phyloP scores from a whole-genome alignment of 139 green algal genomes.

The Trebouxia sp. region DNA sequence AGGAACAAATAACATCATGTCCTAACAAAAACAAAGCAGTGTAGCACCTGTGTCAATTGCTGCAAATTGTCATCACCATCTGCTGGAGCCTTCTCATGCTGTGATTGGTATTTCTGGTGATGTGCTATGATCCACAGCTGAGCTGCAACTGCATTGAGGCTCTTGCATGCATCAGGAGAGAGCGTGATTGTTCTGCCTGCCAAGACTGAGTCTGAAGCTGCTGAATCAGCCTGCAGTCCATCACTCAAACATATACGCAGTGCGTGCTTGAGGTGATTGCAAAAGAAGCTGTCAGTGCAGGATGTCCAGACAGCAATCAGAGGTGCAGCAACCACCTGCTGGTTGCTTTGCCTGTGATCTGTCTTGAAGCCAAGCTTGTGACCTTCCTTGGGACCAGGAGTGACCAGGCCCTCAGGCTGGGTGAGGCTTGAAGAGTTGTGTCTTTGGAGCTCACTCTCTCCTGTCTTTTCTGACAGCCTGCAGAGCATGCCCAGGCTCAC shows the following conservation, averaged over 20 bases:
- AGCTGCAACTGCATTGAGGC: conserved; percentile 6
- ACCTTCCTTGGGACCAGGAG: neutral
- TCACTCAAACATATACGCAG: too few species aligned
- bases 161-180: conserved; percentile 6
- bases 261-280: too few species aligned
- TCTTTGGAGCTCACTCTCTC: too few species aligned
- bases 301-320: neutral
- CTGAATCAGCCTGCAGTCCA: too few species aligned
- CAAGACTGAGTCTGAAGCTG: too few species aligned
- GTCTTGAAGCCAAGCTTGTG: neutral
- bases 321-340: neutral
- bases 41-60: neutral
- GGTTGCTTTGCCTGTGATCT: neutral
- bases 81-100: neutral
- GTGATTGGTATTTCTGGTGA: neutral
- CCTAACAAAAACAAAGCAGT: neutral
- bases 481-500: too few species aligned
- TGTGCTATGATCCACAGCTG: conserved; percentile 17
- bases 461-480: too few species aligned
- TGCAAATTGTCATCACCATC: neutral
- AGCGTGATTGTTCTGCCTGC: neutral
- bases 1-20: too few species aligned
- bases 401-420: neutral
- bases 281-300: too few species aligned
- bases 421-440: neutral